Base-by-base conservation (phyloP, 1,284 basidiomycete genomes). In the Coriolopsis trogii region DNA sequence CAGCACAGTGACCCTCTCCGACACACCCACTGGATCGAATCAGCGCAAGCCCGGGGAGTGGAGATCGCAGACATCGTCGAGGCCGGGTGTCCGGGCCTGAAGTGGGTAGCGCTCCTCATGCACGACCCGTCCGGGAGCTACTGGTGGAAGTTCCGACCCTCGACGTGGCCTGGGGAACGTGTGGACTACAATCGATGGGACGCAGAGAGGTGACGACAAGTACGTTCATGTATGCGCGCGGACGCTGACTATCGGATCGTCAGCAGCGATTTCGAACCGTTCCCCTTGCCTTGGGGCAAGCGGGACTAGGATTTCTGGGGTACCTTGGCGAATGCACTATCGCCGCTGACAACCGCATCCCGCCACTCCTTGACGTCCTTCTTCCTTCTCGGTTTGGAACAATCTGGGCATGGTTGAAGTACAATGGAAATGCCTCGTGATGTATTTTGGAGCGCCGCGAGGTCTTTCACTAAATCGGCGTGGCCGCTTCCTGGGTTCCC, bases 111-210 rank as follows among this genome's bases (percentile, higher is more conserved):
- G 15, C n/a, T 49, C n/a, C 40, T 49, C 23, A 18, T 36, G 8
- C 40, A 49, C 31, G 46, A 49, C n/a, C 30, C 46, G 31, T n/a
- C 40, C 13, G 46, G 47, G 29, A 49, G 47, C 33, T 49, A 37
- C 25, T 42, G 47, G 47, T 49, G 40, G 47, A 25, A 41, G 23
- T 37, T 41, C 40, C 47, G 47, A 16, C 23, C 40, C 9, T 41
- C 47, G 41, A 16, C 21, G 25, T 33, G 15, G 25, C 16, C 31
- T 12, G 18, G 31, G 4, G 30, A 36, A 25, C 16, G 41, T 15
- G 47, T 36, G 24, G 40, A 49, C 24, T 24, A 42, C 7, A 34
- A 49, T 12, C 25, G 46, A 31, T 13, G 18, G 16, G 40, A 36
- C 18, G 15, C 24, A 1, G 46, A 49, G 40, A 20, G 8, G 47